Base-by-base conservation (phyloP, 2,329 filamentous ascomycete species). In the Coccinonectria pachysandricola region DNA sequence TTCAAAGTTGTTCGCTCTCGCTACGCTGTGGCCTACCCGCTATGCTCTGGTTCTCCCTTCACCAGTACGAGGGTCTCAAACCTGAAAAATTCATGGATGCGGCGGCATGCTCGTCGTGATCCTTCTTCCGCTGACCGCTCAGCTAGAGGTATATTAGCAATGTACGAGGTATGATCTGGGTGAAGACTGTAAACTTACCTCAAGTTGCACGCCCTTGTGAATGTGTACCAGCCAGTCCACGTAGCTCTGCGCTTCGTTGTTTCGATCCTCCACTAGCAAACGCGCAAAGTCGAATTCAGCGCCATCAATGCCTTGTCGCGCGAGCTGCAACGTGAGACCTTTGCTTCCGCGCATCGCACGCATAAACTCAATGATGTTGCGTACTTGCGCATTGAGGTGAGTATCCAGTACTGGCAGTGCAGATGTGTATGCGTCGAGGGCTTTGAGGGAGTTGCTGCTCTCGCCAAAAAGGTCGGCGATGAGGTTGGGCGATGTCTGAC, bases 181-280 rank as follows among this genome's bases (percentile, higher is more conserved):
- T 21, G 19, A 21, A 12, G 7, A 12, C 9, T 9, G 12, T 15
- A 12, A 13, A 57, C 69, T 57, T 54, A 79, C 75, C 70, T 98
- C 91, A 38, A 94, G 65, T 52, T 94, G 87, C 39, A 98, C 91
- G 42, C 82, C 78, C 45, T 88, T 79, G 58, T 98, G 91, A 36
- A 96, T 70, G 56, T 94, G 83, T 31, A 98, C 91, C 47, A 98
- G 65, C 91, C 91, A 98, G 59, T 98, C 91, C 17, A 96, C 91
- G 56, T 96, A 98, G 51, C 83, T 93, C 59, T 93, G 87, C 18
- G 91, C 91, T 60, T 98, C 91, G 42, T 94, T 94, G 54, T 96
- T 96, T 39, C 91, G 73, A 50, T 98, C 91, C 58, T 98, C 91
- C 16, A 94, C 76, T 40, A 98, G 57, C 57, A 92, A 65, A 27